Evolutionary conservation across 441 rosid genomes (phyloP), one percentile per base, ranked within the genome.

Genomic region (Arabidopsis hybrid): DNA sequence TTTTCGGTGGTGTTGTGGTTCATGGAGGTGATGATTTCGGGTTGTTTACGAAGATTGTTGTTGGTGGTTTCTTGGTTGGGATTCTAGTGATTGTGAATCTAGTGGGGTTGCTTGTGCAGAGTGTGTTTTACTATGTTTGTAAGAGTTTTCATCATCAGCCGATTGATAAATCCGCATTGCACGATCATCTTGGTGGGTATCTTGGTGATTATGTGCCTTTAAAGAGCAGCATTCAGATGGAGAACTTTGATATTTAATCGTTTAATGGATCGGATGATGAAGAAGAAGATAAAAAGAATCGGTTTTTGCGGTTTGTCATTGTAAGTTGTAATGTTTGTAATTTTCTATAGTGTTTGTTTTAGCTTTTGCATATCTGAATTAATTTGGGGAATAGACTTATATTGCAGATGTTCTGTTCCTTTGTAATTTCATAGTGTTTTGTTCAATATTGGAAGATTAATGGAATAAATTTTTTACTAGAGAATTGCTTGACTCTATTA

Each of bases 61-160:
- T 42, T 55, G 66, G 85, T 16, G 63, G 60, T 14, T 26, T 14
- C 66, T 12, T 80, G 81, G 71, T 76, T 74, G 68, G 64, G 72
- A 68, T 45, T 42, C 39, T 65, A 35, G 82, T 77, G 52, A 65
- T 63, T 17, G 79, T 80, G 69, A 72, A 72, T 73, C 79, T 85
- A 5, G 56, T 77, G 3, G 79, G 74, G 0, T 69, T 77, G 53
- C 83, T 83, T 43, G 78, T 71, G 13, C 79, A 77, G 58, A 73
- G 86, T n/a, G 83, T 83, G 14, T 40, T 85, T 62, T 85, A 85
- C 58, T 83, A 79, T 31, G 81, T 83, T 3, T 85, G 88, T 66
- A 81, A 83, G 77, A 83, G 86, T 7, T 79, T 81, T 40, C 85
- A 83, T 36, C 77, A 77, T 32, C 70, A 83, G 74, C 52, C 42